Evolutionary conservation across 1,139 yeast species (phyloP).

Genomic region (Pichia sp.): DNA sequence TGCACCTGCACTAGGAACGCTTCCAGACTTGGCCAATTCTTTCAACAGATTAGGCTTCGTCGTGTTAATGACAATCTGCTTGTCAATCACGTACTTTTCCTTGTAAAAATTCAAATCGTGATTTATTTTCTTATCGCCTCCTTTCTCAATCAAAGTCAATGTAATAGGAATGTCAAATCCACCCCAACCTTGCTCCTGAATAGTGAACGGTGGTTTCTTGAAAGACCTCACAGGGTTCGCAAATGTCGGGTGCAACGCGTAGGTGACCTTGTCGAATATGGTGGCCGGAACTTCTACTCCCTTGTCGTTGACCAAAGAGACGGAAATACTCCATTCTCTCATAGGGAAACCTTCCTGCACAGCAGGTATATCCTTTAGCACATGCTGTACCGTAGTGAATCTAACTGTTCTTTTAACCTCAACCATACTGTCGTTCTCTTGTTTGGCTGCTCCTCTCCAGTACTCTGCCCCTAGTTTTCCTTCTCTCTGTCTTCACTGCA

Average conservation of each 20-base stretch:
- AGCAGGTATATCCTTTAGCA: conserved; percentile 79
- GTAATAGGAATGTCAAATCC: conserved; percentile 87
- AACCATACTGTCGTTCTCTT: conserved; percentile 24
- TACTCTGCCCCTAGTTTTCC: too few species aligned
- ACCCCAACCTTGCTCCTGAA: conserved; percentile 98
- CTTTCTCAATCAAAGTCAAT: conserved; percentile 73
- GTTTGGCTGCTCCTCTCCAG: too few species aligned
- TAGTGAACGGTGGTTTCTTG: conserved; percentile 81
- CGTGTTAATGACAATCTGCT: conserved; percentile 69
- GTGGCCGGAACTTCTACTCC: conserved; percentile 86
- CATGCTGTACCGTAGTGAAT: conserved; percentile 81
- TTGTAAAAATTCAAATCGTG: conserved; percentile 87
- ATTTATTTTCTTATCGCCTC: conserved; percentile 78
- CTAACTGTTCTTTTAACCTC: conserved; percentile 76
- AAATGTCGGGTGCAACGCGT: conserved; percentile 92
- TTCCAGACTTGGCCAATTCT: conserved; percentile 74
- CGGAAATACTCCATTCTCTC: conserved; percentile 86
- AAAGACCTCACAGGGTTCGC: conserved; percentile 78
- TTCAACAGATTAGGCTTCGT: conserved; percentile 70
- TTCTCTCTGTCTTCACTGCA: too few species aligned
- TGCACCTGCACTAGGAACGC: conserved; percentile 48
- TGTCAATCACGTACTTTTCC: conserved; percentile 74
- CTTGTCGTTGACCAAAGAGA: conserved; percentile 67
- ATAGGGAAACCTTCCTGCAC: conserved; percentile 91
- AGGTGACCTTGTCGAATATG: conserved; percentile 87